Base-by-base conservation (phyloP, 1,284 basidiomycete species). In the Caloboletus firmus region DNA sequence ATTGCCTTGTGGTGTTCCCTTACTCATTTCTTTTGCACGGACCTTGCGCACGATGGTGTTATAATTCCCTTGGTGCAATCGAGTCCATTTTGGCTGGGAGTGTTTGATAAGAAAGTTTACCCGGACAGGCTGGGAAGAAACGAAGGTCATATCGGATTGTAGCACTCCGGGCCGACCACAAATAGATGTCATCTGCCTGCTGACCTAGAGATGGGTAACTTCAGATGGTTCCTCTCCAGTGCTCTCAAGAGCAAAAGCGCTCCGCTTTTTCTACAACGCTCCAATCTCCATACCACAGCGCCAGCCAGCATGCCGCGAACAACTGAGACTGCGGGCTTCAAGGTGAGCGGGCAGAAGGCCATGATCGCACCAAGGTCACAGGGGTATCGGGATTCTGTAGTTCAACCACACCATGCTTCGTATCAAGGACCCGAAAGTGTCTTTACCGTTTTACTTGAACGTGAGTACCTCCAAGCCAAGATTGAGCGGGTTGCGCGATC, bases 371-470 rank as follows among this genome's bases (percentile, higher is more conserved):
- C 3, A n/a, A 28, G 24, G 35, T 55, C 13, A 59, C n/a, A 52
- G 34, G 39, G 40, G 15, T 34, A 40, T 40, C 6, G 39, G 35
- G 18, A 2, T 51, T 30, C 13, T 49, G 13, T 55, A 91, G 87
- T 90, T 93, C 74, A 93, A 94, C 71, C 92, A 95, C 75, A 92
- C 90, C 31, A 94, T 93, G 91, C 73, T 95, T 66, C 84, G 95
- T 61, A 81, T 96, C 70, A 94, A 90, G 77, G 93, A 97, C 72
- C 89, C 93, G 17, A 85, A 94, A 64, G 77, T 73, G 39, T 93
- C 91, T 22, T 62, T 93, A 60, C 74, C 77, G 39, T 94, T 92
- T 71, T 94, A 93, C 74, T 79, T 81, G 53, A 81, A 89, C 45
- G 87, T 81, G 54, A 59, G 76, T 62, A 32, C 41, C 28, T 43